Percentiles rank a stretch among this genome's conserved stretches.
phyloP scores from a whole-genome alignment of 495 filamentous ascomycete genomes.

The Clavariopsis aquatica region DNA sequence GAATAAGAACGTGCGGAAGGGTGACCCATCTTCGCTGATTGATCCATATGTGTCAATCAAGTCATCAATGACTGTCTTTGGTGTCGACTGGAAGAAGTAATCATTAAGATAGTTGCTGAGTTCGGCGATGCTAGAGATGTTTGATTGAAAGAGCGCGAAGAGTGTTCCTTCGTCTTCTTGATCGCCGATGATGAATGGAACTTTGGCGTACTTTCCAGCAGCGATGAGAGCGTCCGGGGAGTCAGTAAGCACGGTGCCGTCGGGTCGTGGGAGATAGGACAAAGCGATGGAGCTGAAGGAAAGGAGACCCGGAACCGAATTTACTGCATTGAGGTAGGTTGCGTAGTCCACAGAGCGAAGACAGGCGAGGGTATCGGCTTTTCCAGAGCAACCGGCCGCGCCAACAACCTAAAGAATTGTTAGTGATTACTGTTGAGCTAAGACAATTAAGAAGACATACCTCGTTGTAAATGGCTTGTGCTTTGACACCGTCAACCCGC shows the following conservation, averaged over 20 bases:
- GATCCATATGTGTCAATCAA: slow-evolving; percentile 60
- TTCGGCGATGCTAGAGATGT: slow-evolving; percentile 59
- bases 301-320: slow-evolving; percentile 65
- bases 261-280: slow-evolving; percentile 49
- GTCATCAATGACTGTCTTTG: slow-evolving; percentile 47
- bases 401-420: slow-evolving; percentile 49
- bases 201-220: slow-evolving; percentile 39
- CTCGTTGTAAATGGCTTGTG: slow-evolving; percentile 62
- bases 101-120: slow-evolving; percentile 60
- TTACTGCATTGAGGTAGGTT: slow-evolving; percentile 63
- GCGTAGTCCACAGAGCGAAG: slow-evolving; percentile 61
- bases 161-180: slow-evolving; percentile 54
- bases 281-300: slow-evolving; percentile 55
- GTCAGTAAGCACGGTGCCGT: slow-evolving; percentile 48
- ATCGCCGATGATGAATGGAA: slow-evolving; percentile 39
- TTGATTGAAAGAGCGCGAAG: slow-evolving; percentile 62
- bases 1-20: slow-evolving; percentile 62
- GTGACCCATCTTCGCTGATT: slow-evolving; percentile 57
- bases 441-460: slow-evolving; percentile 36
- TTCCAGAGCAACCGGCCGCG: slow-evolving; percentile 58
- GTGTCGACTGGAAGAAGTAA: slow-evolving; percentile 59
- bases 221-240: slow-evolving; percentile 49
- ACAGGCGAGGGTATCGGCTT: slow-evolving; percentile 62
- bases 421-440: slow-evolving; percentile 3
- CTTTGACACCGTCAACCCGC: slow-evolving; percentile 62